Evolutionary conservation across 768 basidiomycete species (phyloP).

Genomic region (Collybia mongolica): DNA sequence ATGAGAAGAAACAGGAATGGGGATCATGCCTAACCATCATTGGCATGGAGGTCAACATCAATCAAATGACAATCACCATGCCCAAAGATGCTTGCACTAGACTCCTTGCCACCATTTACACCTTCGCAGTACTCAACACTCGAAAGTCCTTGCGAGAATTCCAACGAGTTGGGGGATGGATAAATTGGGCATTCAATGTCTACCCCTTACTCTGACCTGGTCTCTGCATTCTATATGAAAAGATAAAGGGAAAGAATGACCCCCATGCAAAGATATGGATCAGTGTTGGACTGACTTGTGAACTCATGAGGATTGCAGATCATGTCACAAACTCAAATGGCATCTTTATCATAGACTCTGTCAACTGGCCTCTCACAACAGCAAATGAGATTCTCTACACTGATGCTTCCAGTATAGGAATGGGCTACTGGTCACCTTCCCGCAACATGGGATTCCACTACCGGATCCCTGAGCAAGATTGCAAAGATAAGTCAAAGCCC

Average conservation of each 20-base stretch:
- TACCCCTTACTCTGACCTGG: constrained; percentile 27
- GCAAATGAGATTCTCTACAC: constrained; percentile 16
- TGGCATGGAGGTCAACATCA: constrained; percentile 31
- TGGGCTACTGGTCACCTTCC: constrained; percentile 21
- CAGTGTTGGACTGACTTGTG: constrained; percentile 17
- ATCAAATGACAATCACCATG: constrained; percentile 23
- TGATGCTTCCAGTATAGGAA: constrained; percentile 19
- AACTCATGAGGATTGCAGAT: constrained; percentile 27
- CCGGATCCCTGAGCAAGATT: neutral
- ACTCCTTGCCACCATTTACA: constrained; percentile 4
- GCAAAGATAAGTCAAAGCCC: too few relatives aligned
- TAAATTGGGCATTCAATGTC: constrained; percentile 41
- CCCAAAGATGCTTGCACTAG: neutral
- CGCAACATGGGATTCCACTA: constrained; percentile 7
- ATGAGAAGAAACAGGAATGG: constrained; percentile 34
- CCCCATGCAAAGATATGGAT: constrained; percentile 30
- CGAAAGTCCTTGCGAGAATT: constrained; percentile 14
- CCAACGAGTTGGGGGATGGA: constrained; percentile 30
- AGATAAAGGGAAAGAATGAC: too few relatives aligned
- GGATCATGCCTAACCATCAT: constrained; percentile 31
- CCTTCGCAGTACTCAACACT: neutral
- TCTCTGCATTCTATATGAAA: constrained; percentile 26
- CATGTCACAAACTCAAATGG: constrained; percentile 18
- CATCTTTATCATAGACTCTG: constrained; percentile 17
- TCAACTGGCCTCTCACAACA: constrained; percentile 10